Evolutionary conservation across 23 red algal genomes (phyloP).

Genomic region (Chondrus crispus): DNA sequence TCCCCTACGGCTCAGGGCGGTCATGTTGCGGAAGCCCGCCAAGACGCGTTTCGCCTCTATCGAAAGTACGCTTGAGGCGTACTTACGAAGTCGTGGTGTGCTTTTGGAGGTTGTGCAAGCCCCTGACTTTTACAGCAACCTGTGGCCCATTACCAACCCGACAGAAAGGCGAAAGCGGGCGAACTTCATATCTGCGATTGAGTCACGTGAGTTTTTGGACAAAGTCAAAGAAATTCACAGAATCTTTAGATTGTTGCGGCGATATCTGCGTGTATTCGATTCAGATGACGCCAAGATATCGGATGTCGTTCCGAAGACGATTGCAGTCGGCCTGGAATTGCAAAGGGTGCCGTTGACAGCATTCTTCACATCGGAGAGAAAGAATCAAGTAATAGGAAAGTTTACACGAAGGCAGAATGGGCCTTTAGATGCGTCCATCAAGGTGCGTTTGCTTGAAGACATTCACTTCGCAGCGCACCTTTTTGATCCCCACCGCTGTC

Average conservation of each 20-base stretch:
- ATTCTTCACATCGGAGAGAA: background rate
- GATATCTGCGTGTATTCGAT: constrained; percentile 10
- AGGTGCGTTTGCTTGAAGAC: constrained; percentile 22
- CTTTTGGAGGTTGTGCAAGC: background rate
- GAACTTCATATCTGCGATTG: too few species aligned
- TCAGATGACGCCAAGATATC: background rate
- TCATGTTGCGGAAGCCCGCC: background rate
- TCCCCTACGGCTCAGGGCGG: too few species aligned
- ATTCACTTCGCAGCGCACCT: background rate
- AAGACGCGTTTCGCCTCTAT: background rate
- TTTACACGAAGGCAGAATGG: background rate
- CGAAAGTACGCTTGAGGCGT: background rate
- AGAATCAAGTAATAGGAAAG: background rate
- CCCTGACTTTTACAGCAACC: background rate
- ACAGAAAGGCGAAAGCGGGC: too few species aligned
- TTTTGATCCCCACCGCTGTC: background rate
- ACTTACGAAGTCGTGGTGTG: background rate
- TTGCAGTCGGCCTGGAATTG: background rate
- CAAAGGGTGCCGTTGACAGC: background rate
- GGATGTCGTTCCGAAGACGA: background rate
- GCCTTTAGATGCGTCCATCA: background rate
- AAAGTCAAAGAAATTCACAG: constrained; percentile 11
- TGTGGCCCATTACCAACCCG: background rate
- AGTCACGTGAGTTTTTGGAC: too few species aligned
- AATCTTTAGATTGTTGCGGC: background rate